These are phyloP conservation scores for Metschnikowia baotianmanensis DNA, from an alignment of 805 yeast species.

Conservation along the genomic window DNA sequence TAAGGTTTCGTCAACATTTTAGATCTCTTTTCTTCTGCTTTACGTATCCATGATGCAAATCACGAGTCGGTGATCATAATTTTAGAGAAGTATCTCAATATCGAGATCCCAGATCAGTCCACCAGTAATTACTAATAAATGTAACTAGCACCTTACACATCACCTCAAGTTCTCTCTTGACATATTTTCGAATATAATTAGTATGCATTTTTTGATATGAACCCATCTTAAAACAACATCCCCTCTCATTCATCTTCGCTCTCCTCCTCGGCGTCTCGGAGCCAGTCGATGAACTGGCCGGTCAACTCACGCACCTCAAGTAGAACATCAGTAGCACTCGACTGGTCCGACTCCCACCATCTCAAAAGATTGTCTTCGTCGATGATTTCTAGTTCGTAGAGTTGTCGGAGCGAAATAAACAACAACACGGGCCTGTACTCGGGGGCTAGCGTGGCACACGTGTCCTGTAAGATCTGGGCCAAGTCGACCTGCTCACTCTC, in stretches of 20 bases:
- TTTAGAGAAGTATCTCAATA: too few species aligned
- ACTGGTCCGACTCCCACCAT: conserved; percentile 69
- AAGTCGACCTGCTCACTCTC: conserved; percentile 75
- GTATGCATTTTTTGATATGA: too few species aligned
- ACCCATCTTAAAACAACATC: too few species aligned
- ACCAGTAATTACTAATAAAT: too few species aligned
- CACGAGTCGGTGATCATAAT: too few species aligned
- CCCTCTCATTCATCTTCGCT: conserved; percentile 42
- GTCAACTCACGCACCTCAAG: conserved; percentile 53
- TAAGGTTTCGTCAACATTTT: too few species aligned
- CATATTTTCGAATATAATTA: too few species aligned
- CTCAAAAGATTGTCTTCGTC: conserved; percentile 75
- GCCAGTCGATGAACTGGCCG: conserved; percentile 81
- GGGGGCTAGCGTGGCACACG: conserved; percentile 33
- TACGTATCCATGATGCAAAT: too few species aligned
- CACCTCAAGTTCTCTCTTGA: too few species aligned
- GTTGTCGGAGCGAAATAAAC: conserved; percentile 51
- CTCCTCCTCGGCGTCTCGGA: conserved; percentile 74
- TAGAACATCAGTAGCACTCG: conserved; percentile 40
- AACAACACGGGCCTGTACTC: conserved; percentile 49
- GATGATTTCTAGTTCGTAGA: conserved; percentile 79
- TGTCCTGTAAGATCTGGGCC: conserved; percentile 48
- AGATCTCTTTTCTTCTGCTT: too few species aligned
- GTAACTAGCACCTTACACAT: too few species aligned
- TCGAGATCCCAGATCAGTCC: too few species aligned